phyloP scores from a whole-genome alignment of 2,329 filamentous ascomycete genomes.

The Plectosphaerella sp. region DNA sequence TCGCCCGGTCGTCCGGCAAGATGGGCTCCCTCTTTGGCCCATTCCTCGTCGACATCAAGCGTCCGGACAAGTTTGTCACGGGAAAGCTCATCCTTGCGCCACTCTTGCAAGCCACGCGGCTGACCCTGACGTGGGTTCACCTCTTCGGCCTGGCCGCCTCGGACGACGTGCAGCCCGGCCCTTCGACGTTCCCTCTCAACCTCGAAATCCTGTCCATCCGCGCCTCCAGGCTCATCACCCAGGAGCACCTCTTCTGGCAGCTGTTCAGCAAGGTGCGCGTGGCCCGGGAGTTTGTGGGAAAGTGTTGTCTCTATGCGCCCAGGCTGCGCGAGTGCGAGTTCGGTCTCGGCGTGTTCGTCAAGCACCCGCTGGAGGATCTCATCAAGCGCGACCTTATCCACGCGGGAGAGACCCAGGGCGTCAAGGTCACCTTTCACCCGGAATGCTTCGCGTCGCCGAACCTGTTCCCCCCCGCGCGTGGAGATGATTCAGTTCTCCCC shows the following conservation, averaged over 20 bases:
- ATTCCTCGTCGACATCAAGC: not conserved
- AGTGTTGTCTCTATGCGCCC: not conserved
- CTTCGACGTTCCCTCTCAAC: not conserved
- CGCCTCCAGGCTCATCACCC: not conserved
- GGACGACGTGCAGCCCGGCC: not conserved
- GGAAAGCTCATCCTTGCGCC: not conserved
- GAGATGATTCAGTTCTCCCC: not conserved
- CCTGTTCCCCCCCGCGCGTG: not conserved
- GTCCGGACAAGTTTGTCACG: not conserved
- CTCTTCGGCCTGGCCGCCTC: not conserved
- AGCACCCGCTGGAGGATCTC: not conserved
- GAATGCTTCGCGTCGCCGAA: not conserved
- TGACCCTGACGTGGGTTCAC: not conserved
- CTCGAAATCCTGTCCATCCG: not conserved
- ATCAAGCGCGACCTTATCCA: not conserved
- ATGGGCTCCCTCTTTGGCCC: not conserved
- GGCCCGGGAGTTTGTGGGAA: not conserved
- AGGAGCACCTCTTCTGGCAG: not conserved
- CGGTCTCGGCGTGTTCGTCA: not conserved
- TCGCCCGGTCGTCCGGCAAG: not conserved
- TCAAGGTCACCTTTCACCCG: not conserved
- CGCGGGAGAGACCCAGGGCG: not conserved
- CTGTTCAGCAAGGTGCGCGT: not conserved
- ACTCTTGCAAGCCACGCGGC: not conserved
- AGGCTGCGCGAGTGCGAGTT: not conserved